phyloP scores from a whole-genome alignment of 2,329 filamentous ascomycete genomes.

The Amauroascus verrucosus region DNA sequence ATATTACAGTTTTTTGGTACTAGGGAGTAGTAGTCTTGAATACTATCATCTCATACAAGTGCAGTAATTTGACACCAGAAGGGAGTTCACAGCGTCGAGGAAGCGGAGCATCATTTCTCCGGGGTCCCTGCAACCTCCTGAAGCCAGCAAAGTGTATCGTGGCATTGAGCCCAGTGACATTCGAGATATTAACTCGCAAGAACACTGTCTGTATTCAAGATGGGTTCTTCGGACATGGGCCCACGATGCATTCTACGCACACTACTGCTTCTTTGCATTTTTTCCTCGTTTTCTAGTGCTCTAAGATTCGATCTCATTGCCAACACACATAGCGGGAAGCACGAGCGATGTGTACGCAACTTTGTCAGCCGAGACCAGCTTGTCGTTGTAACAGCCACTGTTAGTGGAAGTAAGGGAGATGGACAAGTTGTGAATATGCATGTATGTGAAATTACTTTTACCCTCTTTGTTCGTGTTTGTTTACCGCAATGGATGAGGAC shows the following conservation, averaged over 20 bases:
- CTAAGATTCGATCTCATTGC: conserved; percentile 91
- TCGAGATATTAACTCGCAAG: background rate
- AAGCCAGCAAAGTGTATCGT: conserved; percentile 10
- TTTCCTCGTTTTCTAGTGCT: conserved; percentile 36
- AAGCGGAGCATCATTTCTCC: background rate
- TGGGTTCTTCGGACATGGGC: conserved; percentile 7
- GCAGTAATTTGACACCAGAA: no score
- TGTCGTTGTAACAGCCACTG: conserved; percentile 85
- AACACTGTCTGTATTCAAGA: background rate
- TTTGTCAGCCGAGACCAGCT: conserved; percentile 87
- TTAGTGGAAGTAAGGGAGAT: conserved; percentile 78
- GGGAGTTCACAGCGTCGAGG: no score
- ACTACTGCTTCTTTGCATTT: conserved; percentile 11
- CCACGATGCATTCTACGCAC: conserved; percentile 10
- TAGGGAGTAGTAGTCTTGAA: no score
- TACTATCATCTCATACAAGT: no score
- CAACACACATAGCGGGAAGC: conserved; percentile 49
- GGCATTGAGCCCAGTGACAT: background rate
- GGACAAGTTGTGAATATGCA: conserved; percentile 91
- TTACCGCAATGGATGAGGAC: background rate
- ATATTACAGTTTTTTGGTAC: no score
- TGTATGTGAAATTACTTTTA: conserved; percentile 45
- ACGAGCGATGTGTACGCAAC: conserved; percentile 89
- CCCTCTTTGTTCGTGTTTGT: background rate
- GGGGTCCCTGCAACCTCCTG: background rate